Evolutionary conservation across 495 filamentous ascomycete species (phyloP).

Genomic region (Saxophila tyrrhenica): DNA sequence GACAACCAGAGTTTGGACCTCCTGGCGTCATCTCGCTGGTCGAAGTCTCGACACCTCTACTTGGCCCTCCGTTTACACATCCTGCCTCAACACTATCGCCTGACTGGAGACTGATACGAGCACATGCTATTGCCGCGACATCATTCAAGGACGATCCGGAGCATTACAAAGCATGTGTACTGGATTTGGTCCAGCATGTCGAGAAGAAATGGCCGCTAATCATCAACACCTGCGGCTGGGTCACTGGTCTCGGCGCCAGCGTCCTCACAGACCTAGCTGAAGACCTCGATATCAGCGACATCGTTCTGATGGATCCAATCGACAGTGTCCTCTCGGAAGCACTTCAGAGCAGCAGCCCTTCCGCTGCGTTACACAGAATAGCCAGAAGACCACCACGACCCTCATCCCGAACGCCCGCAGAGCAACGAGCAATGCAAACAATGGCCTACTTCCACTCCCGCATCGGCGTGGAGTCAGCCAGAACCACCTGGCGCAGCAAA

Average conservation of each 20-base stretch:
- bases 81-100: constrained; percentile 34
- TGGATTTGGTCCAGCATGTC: constrained; percentile 6
- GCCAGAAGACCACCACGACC: constrained; percentile 6
- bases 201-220: constrained; percentile 44
- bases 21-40: constrained; percentile 68
- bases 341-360: background rate
- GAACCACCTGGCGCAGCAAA: constrained; percentile 41
- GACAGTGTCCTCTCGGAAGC: constrained; percentile 7
- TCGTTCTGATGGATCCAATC: constrained; percentile 47
- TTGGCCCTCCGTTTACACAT: constrained; percentile 68
- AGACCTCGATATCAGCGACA: constrained; percentile 50
- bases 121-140: constrained; percentile 62
- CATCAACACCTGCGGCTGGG: constrained; percentile 77
- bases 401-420: constrained; percentile 46
- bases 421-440: constrained; percentile 67
- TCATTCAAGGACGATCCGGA: constrained; percentile 59
- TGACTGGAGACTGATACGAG: constrained; percentile 40
- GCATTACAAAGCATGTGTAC: constrained; percentile 45
- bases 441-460: constrained; percentile 57
- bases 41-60: constrained; percentile 48
- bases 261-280: constrained; percentile 53
- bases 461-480: constrained; percentile 16
- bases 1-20: constrained; percentile 69
- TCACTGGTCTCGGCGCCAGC: constrained; percentile 63
- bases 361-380: constrained; percentile 4